A percentile compares a stretch with the other conserved stretches of the same genome.
phyloP scores from a whole-genome alignment of 1,139 yeast species.

The Candida sp. region DNA sequence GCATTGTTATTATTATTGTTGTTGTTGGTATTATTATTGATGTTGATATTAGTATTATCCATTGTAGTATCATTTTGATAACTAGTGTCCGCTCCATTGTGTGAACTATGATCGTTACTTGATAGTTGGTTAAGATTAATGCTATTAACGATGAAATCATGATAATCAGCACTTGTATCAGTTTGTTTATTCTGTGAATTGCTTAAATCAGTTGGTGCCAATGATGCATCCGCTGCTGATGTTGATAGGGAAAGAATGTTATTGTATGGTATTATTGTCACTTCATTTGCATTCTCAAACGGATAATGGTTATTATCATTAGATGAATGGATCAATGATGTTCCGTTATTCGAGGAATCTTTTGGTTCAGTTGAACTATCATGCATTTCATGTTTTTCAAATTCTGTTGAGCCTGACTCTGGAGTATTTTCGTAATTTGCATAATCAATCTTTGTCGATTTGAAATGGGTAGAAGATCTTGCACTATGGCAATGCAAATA shows the following conservation, averaged over 20 bases:
- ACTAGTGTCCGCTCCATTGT: neutral
- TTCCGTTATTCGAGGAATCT: slow-evolving; percentile 6
- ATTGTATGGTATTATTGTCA: slow-evolving; percentile 20
- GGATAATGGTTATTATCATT: slow-evolving; percentile 1
- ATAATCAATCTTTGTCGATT: slow-evolving; percentile 35
- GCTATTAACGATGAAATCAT: neutral
- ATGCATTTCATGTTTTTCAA: slow-evolving; percentile 1
- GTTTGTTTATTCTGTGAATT: neutral
- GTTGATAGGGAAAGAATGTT: slow-evolving; percentile 16
- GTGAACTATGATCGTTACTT: neutral
- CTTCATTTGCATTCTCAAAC: slow-evolving; percentile 4
- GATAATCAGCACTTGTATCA: neutral
- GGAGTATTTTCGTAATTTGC: slow-evolving; percentile 9
- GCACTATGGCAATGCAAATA: slow-evolving; percentile 43
- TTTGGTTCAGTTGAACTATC: slow-evolving; percentile 8
- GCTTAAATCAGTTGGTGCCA: slow-evolving; percentile 5
- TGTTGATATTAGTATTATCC: neutral
- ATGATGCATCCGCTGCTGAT: slow-evolving; percentile 13
- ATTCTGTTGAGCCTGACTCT: neutral
- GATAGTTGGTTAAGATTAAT: neutral
- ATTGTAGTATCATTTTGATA: neutral
- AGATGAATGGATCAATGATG: slow-evolving; percentile 1
- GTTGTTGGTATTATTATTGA: slow-evolving; percentile 5
- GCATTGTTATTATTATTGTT: slow-evolving; percentile 7
- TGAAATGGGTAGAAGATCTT: slow-evolving; percentile 35